Conservation (phyloP, 352 stramenopile species). For the Phytophthora sp. region DNA sequence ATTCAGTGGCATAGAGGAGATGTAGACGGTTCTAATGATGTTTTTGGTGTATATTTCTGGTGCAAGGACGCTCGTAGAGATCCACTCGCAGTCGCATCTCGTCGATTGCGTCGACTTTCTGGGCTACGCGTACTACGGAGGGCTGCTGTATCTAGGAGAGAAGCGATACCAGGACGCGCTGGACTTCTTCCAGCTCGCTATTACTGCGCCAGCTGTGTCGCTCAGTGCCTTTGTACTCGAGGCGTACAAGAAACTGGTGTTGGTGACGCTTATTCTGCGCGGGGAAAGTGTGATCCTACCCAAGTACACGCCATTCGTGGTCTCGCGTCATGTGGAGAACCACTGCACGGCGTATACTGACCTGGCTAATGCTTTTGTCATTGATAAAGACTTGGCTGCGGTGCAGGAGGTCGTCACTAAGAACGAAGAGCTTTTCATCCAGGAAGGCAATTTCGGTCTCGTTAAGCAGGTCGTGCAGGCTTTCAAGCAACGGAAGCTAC, state of each 20-base stretch:
- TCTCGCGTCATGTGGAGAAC: slow-evolving; percentile 70
- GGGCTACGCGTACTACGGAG: slow-evolving; percentile 87
- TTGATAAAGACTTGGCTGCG: slow-evolving; percentile 44
- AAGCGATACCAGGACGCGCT: slow-evolving; percentile 81
- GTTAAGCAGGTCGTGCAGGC: slow-evolving; percentile 77
- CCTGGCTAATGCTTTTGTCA: slow-evolving; percentile 60
- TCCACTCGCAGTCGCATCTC: slow-evolving; percentile 63
- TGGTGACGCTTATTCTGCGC: slow-evolving; percentile 68
- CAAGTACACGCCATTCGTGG: slow-evolving; percentile 84
- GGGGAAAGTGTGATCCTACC: slow-evolving; percentile 63
- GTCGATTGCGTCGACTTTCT: slow-evolving; percentile 73
- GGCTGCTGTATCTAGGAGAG: slow-evolving; percentile 71
- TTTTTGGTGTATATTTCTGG: slow-evolving; percentile 18
- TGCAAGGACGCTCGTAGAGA: slow-evolving; percentile 69
- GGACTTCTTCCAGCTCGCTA: slow-evolving; percentile 73
- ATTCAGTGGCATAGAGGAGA: not conserved
- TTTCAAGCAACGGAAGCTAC: slow-evolving; percentile 73
- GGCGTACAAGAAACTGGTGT: slow-evolving; percentile 83
- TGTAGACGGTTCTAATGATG: slow-evolving; percentile 1
- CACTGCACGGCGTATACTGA: slow-evolving; percentile 71
- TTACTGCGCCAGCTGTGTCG: slow-evolving; percentile 73
- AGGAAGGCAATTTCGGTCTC: slow-evolving; percentile 77
- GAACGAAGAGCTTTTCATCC: slow-evolving; percentile 54
- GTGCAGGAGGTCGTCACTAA: slow-evolving; percentile 44
- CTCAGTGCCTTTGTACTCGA: slow-evolving; percentile 85